These are phyloP conservation scores for Pseudozyma pruni DNA, from an alignment of 1,284 basidiomycete species.

Conservation along the genomic window DNA sequence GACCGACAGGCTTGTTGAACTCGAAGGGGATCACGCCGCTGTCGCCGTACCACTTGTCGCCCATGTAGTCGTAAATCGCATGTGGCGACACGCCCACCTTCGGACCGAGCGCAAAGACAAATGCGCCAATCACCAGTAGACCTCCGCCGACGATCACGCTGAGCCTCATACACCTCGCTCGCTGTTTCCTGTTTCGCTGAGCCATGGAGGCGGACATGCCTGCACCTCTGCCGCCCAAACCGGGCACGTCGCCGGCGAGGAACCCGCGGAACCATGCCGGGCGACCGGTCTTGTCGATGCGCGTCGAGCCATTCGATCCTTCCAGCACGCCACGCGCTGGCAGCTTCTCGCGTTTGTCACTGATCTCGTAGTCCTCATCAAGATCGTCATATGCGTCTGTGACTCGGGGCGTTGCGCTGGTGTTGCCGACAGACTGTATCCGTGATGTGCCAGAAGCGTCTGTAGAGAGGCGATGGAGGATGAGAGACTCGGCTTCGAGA, in stretches of 20 bases:
- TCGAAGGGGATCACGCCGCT: slow-evolving; percentile 34
- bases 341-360: slow-evolving; percentile 29
- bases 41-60: slow-evolving; percentile 52
- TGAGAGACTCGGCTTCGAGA: slow-evolving; percentile 50
- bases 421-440: slow-evolving; percentile 22
- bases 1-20: slow-evolving; percentile 59
- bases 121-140: slow-evolving; percentile 42
- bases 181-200: slow-evolving; percentile 23
- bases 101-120: slow-evolving; percentile 56
- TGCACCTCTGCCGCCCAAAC: slow-evolving; percentile 22
- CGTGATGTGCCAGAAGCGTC: slow-evolving; percentile 28
- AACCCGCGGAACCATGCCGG: slow-evolving; percentile 54
- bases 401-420: slow-evolving; percentile 14
- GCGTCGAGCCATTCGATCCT: slow-evolving; percentile 35
- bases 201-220: slow-evolving; percentile 41
- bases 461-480: slow-evolving; percentile 45
- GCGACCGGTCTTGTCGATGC: slow-evolving; percentile 57
- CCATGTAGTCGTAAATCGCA: slow-evolving; percentile 40
- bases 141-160: slow-evolving; percentile 21
- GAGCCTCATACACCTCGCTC: slow-evolving; percentile 29
- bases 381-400: slow-evolving; percentile 49
- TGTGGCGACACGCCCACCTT: slow-evolving; percentile 26
- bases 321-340: slow-evolving; percentile 34
- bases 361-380: slow-evolving; percentile 29
- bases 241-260: slow-evolving; percentile 38